Conservation (phyloP, 2,329 filamentous ascomycete genomes). For the Tricladium varicosporioides region DNA sequence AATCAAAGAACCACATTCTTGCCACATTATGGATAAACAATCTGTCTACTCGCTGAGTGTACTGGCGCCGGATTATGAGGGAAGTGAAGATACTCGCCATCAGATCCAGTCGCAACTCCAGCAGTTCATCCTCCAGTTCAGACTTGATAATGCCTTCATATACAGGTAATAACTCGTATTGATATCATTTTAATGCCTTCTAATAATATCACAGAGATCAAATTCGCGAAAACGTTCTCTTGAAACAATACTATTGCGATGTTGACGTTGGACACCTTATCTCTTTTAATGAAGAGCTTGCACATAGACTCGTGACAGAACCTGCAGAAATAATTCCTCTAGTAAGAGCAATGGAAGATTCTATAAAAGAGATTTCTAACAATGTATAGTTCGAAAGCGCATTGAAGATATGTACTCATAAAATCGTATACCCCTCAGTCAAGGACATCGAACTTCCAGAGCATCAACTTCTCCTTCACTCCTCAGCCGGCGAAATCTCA, state of each 20-base stretch:
- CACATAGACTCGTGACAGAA: constrained; percentile 83
- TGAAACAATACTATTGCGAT: constrained; percentile 95
- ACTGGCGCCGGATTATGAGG: constrained; percentile 65
- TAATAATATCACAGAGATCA: constrained; percentile 68
- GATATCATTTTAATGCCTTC: constrained; percentile 8
- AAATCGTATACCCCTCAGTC: constrained; percentile 83
- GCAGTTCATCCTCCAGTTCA: constrained; percentile 90
- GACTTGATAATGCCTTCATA: constrained; percentile 90
- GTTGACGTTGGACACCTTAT: constrained; percentile 95
- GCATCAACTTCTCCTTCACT: constrained; percentile 93
- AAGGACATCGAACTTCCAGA: constrained; percentile 69
- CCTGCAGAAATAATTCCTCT: constrained; percentile 91
- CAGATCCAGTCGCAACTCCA: constrained; percentile 78
- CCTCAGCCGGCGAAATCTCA: constrained; percentile 83
- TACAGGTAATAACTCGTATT: constrained; percentile 66
- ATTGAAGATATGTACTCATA: constrained; percentile 85
- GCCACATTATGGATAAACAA: constrained; percentile 72
- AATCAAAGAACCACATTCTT: neutral
- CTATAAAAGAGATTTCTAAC: constrained; percentile 4
- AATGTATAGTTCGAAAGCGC: constrained; percentile 77
- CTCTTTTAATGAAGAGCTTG: constrained; percentile 92
- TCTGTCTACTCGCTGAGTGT: constrained; percentile 84
- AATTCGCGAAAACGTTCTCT: constrained; percentile 87
- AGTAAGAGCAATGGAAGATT: constrained; percentile 48
- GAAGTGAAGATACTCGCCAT: constrained; percentile 61